Evolutionary conservation across 805 yeast species (phyloP).

Genomic region (Nematodospora valgi): DNA sequence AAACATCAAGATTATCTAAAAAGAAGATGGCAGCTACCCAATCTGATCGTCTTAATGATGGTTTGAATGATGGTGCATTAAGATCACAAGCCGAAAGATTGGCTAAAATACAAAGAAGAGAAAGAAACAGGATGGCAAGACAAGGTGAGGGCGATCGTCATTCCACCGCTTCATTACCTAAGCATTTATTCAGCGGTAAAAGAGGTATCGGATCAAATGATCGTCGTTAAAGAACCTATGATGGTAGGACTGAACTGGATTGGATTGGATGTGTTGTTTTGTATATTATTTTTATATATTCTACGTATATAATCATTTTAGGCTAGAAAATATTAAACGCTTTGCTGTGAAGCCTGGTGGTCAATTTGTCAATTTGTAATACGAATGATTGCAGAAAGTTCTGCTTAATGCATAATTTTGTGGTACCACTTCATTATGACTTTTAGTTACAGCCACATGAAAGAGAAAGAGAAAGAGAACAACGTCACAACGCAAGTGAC

Average conservation of each 20-base stretch:
- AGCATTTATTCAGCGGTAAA: constrained; percentile 94
- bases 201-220: constrained; percentile 93
- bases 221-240: constrained; percentile 58
- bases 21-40: constrained; percentile 53
- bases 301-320: too few relatives aligned
- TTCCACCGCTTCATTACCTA: constrained; percentile 77
- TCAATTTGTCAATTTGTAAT: too few relatives aligned
- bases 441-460: too few relatives aligned
- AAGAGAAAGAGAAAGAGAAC: too few relatives aligned
- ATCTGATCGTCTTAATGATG: constrained; percentile 80
- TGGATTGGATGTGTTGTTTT: not conserved
- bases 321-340: too few relatives aligned
- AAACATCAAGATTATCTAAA: constrained; percentile 40
- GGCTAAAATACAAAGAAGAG: constrained; percentile 87
- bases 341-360: too few relatives aligned
- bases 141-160: constrained; percentile 97
- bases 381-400: too few relatives aligned
- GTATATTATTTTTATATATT: not conserved
- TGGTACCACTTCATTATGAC: too few relatives aligned
- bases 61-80: constrained; percentile 76
- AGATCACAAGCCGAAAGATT: constrained; percentile 84
- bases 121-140: constrained; percentile 87
- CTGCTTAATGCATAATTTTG: too few relatives aligned
- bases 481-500: too few relatives aligned
- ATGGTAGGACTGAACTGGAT: not conserved